Conservation (phyloP, 2,329 filamentous ascomycete genomes). For the Neodidymelliopsis sp. region DNA sequence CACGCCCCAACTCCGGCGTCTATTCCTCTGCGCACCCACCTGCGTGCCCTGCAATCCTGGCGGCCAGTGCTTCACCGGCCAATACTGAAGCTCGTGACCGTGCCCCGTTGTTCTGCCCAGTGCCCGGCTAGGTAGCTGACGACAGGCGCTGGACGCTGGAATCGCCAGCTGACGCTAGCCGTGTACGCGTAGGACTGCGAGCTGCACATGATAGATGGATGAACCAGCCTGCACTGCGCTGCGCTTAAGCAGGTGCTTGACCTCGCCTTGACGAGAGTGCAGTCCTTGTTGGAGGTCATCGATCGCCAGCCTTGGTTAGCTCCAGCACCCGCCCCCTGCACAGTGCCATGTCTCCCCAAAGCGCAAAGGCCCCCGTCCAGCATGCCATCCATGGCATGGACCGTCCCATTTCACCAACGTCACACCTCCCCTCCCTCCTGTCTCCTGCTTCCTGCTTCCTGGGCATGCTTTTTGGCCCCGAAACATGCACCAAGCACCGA, state of each 20-base stretch:
- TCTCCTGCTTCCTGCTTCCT: too few species aligned
- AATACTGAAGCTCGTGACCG: slow-evolving; percentile 26
- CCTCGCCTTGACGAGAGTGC: too few species aligned
- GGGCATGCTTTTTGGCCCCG: slow-evolving; percentile 38
- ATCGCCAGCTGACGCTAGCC: slow-evolving; percentile 35
- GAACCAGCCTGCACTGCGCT: slow-evolving; percentile 15
- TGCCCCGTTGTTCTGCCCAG: slow-evolving; percentile 29
- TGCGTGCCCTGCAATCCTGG: slow-evolving; percentile 22
- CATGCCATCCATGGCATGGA: too few species aligned
- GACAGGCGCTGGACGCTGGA: slow-evolving; percentile 36
- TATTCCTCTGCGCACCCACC: slow-evolving; percentile 3
- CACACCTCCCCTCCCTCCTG: too few species aligned
- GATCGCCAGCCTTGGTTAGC: slow-evolving; percentile 19
- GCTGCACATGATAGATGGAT: slow-evolving; percentile 44
- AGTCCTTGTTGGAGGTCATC: slow-evolving; percentile 15
- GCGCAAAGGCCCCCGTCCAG: slow-evolving; percentile 23
- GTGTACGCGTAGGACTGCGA: slow-evolving; percentile 33
- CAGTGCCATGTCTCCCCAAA: slow-evolving; percentile 22
- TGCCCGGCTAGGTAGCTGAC: slow-evolving; percentile 35
- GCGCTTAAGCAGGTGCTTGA: slow-evolving; percentile 38
- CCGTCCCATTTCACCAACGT: slow-evolving; percentile 5
- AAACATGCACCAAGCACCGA: slow-evolving; percentile 25
- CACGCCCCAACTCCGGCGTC: slow-evolving; percentile 11
- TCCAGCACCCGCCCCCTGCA: slow-evolving; percentile 31
- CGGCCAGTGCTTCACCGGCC: slow-evolving; percentile 41